Base-by-base conservation (phyloP, 108 stramenopile genomes). In the Skeletonema costatum region DNA sequence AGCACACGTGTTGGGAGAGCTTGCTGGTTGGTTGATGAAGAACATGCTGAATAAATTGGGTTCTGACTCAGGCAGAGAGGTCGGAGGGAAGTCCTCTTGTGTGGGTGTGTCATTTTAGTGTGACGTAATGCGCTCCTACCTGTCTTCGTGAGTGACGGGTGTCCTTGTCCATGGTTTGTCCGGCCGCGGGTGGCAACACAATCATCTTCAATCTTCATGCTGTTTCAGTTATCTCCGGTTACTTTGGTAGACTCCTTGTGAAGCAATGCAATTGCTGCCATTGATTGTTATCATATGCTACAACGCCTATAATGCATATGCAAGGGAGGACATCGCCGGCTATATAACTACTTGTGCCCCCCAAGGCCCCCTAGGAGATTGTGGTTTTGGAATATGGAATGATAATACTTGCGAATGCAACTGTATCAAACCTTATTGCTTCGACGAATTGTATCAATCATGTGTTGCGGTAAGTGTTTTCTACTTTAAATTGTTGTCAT, bases 321-420 rank as follows among this genome's bases (percentile, higher is more conserved):
- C 53, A 56, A 56, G 53, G 53, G 44, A 46, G 16, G 44, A 46
- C 16, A 25, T 25, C 53, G 5, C 9, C 17, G 9, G 53, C 53
- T 56, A 56, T 25, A 21, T 21, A 56, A 56, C 9, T 56, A 25
- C 53, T 29, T 56, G 53, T 25, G 25, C 19, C 50, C 7, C 53
- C 19, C 21, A 56, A 56, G 21, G 19, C 21, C 10, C 50, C n/a
- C 0, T 29, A 3, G 21, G 19, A 2, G 74, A 58, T 21, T 75
- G 74, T 39, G 74, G 74, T 10, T 29, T 32, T 32, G 74, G 74
- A 25, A 25, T 75, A 29, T 75, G 65, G 58, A 64, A 66, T 66
- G 53, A 56, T 11, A 60, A 58, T 31, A 10, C 36, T 12, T 75
- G 74, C 60, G n/a, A 53, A 39, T 75, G 74, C 62, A 16, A 62